Percentiles rank a stretch among this genome's conserved stretches.
phyloP scores from a whole-genome alignment of 805 yeast species.

The Teunomyces tritomae region DNA sequence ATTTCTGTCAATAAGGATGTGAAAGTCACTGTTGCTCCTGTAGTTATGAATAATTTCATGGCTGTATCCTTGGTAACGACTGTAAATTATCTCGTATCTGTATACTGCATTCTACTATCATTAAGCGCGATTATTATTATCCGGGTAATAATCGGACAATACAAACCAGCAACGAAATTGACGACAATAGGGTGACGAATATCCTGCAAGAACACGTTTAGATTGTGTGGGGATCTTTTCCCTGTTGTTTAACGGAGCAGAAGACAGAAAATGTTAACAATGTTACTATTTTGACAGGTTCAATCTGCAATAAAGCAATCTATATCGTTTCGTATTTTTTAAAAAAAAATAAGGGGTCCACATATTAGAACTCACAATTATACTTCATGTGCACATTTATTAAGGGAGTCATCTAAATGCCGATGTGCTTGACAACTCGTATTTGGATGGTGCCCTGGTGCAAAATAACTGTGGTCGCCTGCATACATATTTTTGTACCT shows the following conservation, averaged over 20 bases:
- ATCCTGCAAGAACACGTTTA: neutral
- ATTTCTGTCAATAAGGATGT: conserved; percentile 50
- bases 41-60: conserved; percentile 53
- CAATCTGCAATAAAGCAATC: too few relatives aligned
- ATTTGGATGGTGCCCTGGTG: neutral
- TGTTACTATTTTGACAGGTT: neutral
- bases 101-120: neutral
- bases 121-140: neutral
- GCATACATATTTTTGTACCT: neutral
- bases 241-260: neutral
- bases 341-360: too few relatives aligned
- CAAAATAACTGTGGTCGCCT: neutral
- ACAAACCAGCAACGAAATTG: neutral
- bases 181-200: neutral
- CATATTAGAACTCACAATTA: neutral
- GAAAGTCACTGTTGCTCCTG: conserved; percentile 92
- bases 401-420: neutral
- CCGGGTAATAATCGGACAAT: neutral
- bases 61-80: too few relatives aligned
- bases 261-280: neutral
- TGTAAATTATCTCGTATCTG: neutral
- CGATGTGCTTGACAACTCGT: neutral
- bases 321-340: too few relatives aligned
- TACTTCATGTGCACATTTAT: neutral
- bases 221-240: neutral